These are phyloP conservation scores for Paramecium pentaurelia DNA, from an alignment of 73 alveolate species.

Conservation along the genomic window DNA sequence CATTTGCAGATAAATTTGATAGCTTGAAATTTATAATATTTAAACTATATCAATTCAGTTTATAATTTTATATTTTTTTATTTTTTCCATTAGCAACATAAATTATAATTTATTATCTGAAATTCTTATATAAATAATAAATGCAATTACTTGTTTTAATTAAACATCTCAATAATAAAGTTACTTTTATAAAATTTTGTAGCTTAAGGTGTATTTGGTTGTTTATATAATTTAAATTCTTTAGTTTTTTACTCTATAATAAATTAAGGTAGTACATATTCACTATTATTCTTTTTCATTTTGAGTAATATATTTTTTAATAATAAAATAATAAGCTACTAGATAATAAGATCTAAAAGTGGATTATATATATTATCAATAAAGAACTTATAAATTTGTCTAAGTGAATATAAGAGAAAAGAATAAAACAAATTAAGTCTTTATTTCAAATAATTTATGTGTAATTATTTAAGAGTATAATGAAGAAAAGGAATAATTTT, in stretches of 20 bases:
- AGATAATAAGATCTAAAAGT: neutral
- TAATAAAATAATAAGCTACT: neutral
- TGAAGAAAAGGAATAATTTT: neutral
- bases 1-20: neutral
- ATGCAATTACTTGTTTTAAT: neutral
- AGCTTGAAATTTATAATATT: too few relatives aligned
- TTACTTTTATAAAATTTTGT: neutral
- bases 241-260: neutral
- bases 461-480: too few relatives aligned
- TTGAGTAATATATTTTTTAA: neutral
- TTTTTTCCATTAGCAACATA: neutral
- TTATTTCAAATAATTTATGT: too few relatives aligned
- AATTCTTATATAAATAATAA: neutral
- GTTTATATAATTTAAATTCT: neutral
- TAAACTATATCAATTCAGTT: neutral
- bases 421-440: too few relatives aligned
- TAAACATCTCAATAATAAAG: neutral
- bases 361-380: neutral
- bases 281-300: neutral
- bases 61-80: neutral
- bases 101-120: neutral
- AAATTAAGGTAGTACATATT: neutral
- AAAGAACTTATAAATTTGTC: neutral
- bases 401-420: too few relatives aligned
- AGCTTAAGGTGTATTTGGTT: conserved; percentile 5